Evolutionary conservation across 768 basidiomycete genomes (phyloP).

Genomic region (Gelatoporia subvermispora): DNA sequence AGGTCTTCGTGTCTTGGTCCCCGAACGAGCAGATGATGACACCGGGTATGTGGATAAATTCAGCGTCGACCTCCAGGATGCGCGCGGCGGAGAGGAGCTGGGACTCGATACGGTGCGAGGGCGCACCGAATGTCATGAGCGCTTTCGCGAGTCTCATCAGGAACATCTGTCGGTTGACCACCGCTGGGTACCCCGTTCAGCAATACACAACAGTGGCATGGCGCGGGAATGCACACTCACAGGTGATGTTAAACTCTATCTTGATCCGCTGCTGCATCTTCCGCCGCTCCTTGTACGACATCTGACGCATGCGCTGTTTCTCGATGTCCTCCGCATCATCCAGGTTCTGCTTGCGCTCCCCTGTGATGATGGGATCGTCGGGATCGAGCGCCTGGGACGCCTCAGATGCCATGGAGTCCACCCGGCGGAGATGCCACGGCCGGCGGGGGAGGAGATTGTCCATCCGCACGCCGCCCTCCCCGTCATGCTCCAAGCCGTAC

Average conservation of each 20-base stretch:
- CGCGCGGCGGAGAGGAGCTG: constrained; percentile 85
- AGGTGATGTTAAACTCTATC: constrained; percentile 73
- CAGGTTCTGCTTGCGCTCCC: constrained; percentile 40
- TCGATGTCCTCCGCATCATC: constrained; percentile 62
- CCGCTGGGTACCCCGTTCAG: constrained; percentile 42
- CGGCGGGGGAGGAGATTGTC: constrained; percentile 14
- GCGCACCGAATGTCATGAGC: constrained; percentile 89
- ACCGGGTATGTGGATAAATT: constrained; percentile 82
- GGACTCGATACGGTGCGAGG: constrained; percentile 90
- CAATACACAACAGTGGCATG: not conserved
- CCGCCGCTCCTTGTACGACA: constrained; percentile 64
- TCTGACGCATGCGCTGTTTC: constrained; percentile 52
- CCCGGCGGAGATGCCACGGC: constrained; percentile 25
- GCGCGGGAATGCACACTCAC: constrained; percentile 32
- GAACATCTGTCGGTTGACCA: constrained; percentile 80
- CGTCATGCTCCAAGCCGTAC: constrained; percentile 34
- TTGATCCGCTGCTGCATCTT: constrained; percentile 60
- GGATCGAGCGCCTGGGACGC: constrained; percentile 57
- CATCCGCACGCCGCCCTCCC: constrained; percentile 2
- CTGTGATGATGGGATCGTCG: constrained; percentile 70
- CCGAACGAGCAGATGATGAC: constrained; percentile 87
- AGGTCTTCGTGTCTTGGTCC: constrained; percentile 83
- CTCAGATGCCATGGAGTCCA: constrained; percentile 37
- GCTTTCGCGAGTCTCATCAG: constrained; percentile 80
- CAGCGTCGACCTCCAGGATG: constrained; percentile 86